Evolutionary conservation across 2,329 filamentous ascomycete species (phyloP), one percentile per base, ranked within the genome.

Genomic region (Phoma herbarum): DNA sequence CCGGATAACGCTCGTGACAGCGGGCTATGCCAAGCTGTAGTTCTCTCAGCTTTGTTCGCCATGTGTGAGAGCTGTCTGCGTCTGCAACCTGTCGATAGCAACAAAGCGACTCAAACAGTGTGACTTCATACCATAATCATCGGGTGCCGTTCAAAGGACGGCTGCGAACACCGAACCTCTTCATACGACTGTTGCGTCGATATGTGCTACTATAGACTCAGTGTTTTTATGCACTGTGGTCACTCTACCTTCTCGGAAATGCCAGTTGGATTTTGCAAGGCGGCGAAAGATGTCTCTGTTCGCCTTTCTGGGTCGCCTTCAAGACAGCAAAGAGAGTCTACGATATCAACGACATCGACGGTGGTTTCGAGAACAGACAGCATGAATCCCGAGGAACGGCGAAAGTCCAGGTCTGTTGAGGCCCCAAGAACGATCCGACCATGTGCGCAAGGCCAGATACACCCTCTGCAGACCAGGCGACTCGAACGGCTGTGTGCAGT

Each of bases 201-300:
- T 4, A 82, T 81, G 79, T 81, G 79, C 69, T 79, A 77, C 62
- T 78, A 81, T 64, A 75, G 70, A 37, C 72, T 78, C 29, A 75
- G 72, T 66, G 76, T 81, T 57, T 81, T 78, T 66, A 59, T 74
- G 8, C 73, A 69, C 29, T 81, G 79, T 68, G 79, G 79, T 20
- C 80, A 82, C 65, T 74, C 75, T 16, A 67, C 66, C 12, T 73
- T 74, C 55, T 72, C 75, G 33, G 58, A 66, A 0, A 64, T 56
- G 14, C 77, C 78, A 4, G 57, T 79, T 29, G 64, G 73, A 31
- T 69, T 66, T 52, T 81, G 79, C 62, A 67, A 66, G 41, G 50
- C 56, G 10, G 53, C 47, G 23, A 46, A 35, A n/a, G 42, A 48
- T 11, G 28, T 54, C 70, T 26, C 29, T 11, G 20, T 43, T 26